Evolutionary conservation across 805 yeast species (phyloP).

Genomic region (Starmerella apicola): DNA sequence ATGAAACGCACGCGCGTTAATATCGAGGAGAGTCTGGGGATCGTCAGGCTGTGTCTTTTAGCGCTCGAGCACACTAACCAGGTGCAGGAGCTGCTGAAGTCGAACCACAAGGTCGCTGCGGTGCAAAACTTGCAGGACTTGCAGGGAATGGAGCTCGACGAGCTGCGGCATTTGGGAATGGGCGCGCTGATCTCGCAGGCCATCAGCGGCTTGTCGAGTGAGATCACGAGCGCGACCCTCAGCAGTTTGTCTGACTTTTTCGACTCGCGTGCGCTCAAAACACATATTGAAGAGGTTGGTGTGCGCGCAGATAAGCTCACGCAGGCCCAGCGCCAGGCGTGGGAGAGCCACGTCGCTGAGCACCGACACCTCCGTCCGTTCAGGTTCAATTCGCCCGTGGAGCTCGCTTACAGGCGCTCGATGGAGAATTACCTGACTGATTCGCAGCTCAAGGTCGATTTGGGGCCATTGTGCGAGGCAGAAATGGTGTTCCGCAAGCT

Average conservation of each 20-base stretch:
- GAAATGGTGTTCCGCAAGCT: conserved; percentile 68
- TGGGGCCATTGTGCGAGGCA: conserved; percentile 72
- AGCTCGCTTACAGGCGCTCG: conserved; percentile 57
- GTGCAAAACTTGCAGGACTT: conserved; percentile 70
- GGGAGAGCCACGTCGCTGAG: conserved; percentile 40
- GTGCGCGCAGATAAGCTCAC: conserved; percentile 43
- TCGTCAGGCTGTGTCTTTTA: conserved; percentile 61
- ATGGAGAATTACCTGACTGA: conserved; percentile 35
- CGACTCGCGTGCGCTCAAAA: conserved; percentile 27
- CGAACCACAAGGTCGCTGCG: conserved; percentile 71
- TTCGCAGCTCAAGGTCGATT: conserved; percentile 37
- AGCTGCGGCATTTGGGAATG: conserved; percentile 56
- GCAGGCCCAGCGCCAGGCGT: conserved; percentile 42
- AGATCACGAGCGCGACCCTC: conserved; percentile 61
- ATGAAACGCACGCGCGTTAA: conserved; percentile 33
- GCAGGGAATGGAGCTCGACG: conserved; percentile 53
- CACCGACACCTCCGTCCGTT: conserved; percentile 39
- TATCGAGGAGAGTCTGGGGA: conserved; percentile 57
- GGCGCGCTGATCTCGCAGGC: conserved; percentile 61
- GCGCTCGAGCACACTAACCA: conserved; percentile 78
- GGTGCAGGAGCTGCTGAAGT: conserved; percentile 66
- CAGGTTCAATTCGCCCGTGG: conserved; percentile 78
- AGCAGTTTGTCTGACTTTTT: conserved; percentile 52
- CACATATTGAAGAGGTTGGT: conserved; percentile 40
- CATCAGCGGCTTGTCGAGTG: conserved; percentile 59